phyloP scores from a whole-genome alignment of 768 basidiomycete species.

The Infundibulicybe gibba region DNA sequence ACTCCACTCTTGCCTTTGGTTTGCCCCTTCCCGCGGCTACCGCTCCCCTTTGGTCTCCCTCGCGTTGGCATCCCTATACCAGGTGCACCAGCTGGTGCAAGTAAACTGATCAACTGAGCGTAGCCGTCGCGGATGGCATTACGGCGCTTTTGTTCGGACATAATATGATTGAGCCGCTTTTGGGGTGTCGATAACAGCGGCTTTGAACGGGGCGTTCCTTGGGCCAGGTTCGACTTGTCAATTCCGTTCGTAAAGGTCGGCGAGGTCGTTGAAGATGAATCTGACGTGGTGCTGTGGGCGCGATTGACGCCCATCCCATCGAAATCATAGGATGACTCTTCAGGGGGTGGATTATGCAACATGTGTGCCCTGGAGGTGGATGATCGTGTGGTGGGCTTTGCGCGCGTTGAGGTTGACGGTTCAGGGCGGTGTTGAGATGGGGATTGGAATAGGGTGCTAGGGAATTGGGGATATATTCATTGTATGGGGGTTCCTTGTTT shows the following conservation, averaged over 20 bases:
- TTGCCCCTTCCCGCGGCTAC: conserved; percentile 59
- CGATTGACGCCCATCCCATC: conserved; percentile 17
- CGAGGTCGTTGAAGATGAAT: conserved; percentile 19
- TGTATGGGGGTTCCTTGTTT: conserved; percentile 24
- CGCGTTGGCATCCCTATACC: conserved; percentile 72
- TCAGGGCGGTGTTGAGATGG: conserved; percentile 39
- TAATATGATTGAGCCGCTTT: conserved; percentile 89
- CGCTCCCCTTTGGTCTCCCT: conserved; percentile 78
- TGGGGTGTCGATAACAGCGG: conserved; percentile 78
- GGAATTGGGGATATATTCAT: conserved; percentile 20
- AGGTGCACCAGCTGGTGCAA: conserved; percentile 73
- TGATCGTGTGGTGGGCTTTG: conserved; percentile 23
- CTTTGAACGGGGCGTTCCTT: conserved; percentile 39
- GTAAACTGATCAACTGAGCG: conserved; percentile 76
- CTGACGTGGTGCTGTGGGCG: conserved; percentile 22
- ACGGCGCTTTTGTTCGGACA: conserved; percentile 91
- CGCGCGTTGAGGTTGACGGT: conserved; percentile 33
- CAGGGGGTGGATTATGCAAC: conserved; percentile 14
- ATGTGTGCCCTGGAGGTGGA: conserved; percentile 19
- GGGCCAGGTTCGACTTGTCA: conserved; percentile 3
- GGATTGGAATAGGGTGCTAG: conserved; percentile 44
- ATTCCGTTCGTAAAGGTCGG: too few relatives aligned
- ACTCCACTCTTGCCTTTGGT: conserved; percentile 90
- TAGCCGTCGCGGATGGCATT: conserved; percentile 92
- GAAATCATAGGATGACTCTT: conserved; percentile 15